Evolutionary conservation across 768 basidiomycete genomes (phyloP), one percentile per base, ranked within the genome.

Genomic region (Cystofilobasidium capitatum): DNA sequence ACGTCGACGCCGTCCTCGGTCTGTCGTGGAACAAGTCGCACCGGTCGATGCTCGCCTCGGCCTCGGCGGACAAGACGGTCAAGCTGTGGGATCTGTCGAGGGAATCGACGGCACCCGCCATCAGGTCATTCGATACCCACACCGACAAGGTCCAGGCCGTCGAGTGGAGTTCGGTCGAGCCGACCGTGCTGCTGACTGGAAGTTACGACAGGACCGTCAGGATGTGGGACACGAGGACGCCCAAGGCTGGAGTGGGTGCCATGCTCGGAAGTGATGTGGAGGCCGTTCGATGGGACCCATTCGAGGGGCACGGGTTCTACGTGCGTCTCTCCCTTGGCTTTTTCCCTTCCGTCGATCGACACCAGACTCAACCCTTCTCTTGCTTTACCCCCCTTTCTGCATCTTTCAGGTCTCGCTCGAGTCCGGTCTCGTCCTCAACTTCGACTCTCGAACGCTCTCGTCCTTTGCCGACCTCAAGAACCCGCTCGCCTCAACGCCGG

Each of bases 101-200:
- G 77, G 71, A 39, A 81, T 79, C 45, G 81, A 80, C 71, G 74
- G 68, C 84, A 82, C 70, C 77, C 20, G 93, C 93, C 29, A 83
- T 97, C 72, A 82, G 90, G 67, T 91, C 87, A 72, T 98, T 93
- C 77, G 81, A 81, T 49, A 81, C 87, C 36, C 90, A 92, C 76
- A 88, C 85, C 75, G 92, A 96, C 77, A 97, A 94, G 79, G 89
- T 99, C 29, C 93, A 97, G 78, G 85, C 89, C 2, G 91, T 99
- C 10, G 88, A 92, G 73, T 99, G 96, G 96, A 96, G 96, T 76
- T 82, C 84, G 37, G 81, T 82, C 63, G 88, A 96, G 70, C 89
- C 93, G 24, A 88, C 87, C 12, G 90, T 96, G 33, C 79, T 99
- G 42, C 79, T 99, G 64, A 93, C 90, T 13, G 96, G 94, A 26